These are phyloP conservation scores for Pseudogymnoascus sp. DNA, from an alignment of 2,329 filamentous ascomycete species.

Conservation along the genomic window DNA sequence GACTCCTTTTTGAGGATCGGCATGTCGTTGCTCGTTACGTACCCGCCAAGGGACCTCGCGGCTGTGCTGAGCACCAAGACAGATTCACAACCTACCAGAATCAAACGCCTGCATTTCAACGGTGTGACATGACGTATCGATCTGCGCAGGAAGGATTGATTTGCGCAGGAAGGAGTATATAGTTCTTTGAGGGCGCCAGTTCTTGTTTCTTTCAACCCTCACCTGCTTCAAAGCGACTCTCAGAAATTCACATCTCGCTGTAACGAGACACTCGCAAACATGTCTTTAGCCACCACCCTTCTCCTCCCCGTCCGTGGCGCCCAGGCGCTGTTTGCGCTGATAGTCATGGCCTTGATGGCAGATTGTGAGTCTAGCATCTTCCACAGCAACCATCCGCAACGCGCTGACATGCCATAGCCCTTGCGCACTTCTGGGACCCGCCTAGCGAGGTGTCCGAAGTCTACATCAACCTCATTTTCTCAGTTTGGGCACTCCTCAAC, in stretches of 20 bases:
- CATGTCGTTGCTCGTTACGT: background rate
- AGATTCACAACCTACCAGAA: background rate
- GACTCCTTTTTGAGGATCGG: background rate
- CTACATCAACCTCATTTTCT: background rate
- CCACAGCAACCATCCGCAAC: background rate
- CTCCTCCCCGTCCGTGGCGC: background rate
- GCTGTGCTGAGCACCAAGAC: background rate
- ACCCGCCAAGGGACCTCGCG: background rate
- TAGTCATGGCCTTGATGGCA: background rate
- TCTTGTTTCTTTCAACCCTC: background rate
- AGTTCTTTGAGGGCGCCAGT: background rate
- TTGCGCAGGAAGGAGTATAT: background rate
- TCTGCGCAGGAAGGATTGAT: background rate
- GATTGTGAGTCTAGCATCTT: background rate
- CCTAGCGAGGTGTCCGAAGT: background rate
- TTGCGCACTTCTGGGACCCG: background rate
- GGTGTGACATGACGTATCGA: background rate
- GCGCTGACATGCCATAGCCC: background rate
- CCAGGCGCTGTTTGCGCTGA: background rate
- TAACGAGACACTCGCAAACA: background rate
- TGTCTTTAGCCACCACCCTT: background rate
- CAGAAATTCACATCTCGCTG: background rate
- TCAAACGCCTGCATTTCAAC: background rate
- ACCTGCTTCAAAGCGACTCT: background rate
- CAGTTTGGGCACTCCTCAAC: background rate